Evolutionary conservation across 352 stramenopile species (phyloP).

Genomic region (Pythium biforme): DNA sequence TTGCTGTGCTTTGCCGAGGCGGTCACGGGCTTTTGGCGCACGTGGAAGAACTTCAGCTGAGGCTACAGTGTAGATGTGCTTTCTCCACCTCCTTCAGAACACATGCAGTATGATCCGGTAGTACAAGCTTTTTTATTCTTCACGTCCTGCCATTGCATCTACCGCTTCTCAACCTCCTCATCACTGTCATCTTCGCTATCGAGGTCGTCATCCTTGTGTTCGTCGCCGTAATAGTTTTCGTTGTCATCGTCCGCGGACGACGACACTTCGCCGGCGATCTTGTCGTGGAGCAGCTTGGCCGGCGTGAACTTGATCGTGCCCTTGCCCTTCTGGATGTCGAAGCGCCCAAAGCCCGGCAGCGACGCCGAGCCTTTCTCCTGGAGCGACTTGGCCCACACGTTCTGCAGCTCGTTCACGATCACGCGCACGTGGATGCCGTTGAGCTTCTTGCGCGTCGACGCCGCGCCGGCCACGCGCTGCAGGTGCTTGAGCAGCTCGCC

Average conservation of each 20-base stretch:
- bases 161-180: constrained; percentile 1
- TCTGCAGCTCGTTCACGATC: constrained; percentile 41
- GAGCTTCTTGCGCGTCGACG: constrained; percentile 39
- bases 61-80: background rate
- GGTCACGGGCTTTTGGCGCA: constrained; percentile 65
- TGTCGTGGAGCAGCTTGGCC: constrained; percentile 34
- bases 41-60: constrained; percentile 52
- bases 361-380: constrained; percentile 43
- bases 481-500: constrained; percentile 48
- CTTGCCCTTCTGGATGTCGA: constrained; percentile 43
- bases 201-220: constrained; percentile 2
- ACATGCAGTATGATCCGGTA: background rate
- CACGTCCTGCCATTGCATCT: background rate
- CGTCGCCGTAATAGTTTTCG: constrained; percentile 18
- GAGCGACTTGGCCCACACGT: constrained; percentile 42
- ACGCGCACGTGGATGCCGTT: constrained; percentile 44
- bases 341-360: constrained; percentile 40
- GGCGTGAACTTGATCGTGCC: constrained; percentile 53
- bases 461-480: constrained; percentile 33
- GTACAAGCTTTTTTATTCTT: background rate
- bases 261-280: constrained; percentile 42
- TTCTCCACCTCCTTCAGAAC: too few species aligned
- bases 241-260: constrained; percentile 21
- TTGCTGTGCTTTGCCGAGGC: constrained; percentile 73
- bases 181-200: constrained; percentile 6